These are phyloP conservation scores for Helotiales sp. DNA, from an alignment of 2,329 filamentous ascomycete species.

Conservation along the genomic window DNA sequence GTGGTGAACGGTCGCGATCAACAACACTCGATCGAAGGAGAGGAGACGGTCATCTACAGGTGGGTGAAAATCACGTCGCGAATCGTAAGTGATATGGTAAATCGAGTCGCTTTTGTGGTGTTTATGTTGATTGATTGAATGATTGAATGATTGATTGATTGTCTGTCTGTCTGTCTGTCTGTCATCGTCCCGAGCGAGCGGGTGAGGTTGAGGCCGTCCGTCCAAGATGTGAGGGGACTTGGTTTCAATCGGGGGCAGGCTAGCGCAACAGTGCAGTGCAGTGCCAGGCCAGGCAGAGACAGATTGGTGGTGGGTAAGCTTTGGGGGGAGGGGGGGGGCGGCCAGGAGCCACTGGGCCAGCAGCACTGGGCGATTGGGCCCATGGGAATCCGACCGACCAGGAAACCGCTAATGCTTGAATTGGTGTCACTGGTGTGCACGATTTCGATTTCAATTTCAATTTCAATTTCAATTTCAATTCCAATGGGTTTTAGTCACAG, in stretches of 20 bases:
- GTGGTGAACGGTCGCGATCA: slow-evolving; percentile 11
- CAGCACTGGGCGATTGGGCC: too few species aligned
- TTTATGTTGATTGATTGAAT: not conserved
- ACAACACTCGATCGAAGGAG: not conserved
- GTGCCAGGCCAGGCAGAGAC: not conserved
- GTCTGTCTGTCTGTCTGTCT: not conserved
- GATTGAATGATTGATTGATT: too few species aligned
- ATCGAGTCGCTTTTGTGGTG: not conserved
- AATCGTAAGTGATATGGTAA: not conserved
- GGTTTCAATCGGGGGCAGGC: not conserved
- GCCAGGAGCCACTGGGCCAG: too few species aligned
- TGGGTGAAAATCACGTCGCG: not conserved
- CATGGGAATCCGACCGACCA: too few species aligned
- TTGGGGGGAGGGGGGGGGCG: too few species aligned
- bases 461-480: too few species aligned
- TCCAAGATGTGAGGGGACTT: not conserved
- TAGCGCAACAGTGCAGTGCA: not conserved
- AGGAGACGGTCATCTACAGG: not conserved
- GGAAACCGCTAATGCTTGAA: too few species aligned
- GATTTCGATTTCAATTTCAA: too few species aligned
- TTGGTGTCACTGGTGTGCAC: too few species aligned
- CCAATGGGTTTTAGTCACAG: too few species aligned
- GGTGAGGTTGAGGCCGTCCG: not conserved
- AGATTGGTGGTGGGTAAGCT: not conserved
- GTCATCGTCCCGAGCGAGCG: not conserved